Evolutionary conservation across 139 green algal species (phyloP), one percentile per base, ranked within the genome.

Genomic region (Chlorella vulgaris): DNA sequence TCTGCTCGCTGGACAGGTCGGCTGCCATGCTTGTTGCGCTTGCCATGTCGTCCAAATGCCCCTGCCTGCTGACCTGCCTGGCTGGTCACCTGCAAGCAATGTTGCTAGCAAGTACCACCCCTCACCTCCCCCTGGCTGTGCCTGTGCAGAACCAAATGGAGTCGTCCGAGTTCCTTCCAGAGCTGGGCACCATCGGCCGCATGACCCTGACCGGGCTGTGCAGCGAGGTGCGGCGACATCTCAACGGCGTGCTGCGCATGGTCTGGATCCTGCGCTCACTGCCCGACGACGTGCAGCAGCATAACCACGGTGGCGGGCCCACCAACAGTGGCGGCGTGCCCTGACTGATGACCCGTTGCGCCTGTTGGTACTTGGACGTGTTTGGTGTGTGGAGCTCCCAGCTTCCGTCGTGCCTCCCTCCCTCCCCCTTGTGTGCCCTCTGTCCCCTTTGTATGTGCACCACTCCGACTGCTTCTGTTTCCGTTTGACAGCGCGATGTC

Each of bases 221-320:
- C 68, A 42, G n/a, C 38, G 78, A 83, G 67, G 31, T 83, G 18
- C 67, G 68, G 68, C 67, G 67, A 21, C 78, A 83, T 51, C 51
- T 83, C 18, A 71, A 78, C 38, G 51, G 47, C 51, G 78, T 83
- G 68, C 68, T 83, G 68, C 67, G 55, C 51, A 83, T 83, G 78
- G 67, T 78, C 2, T 83, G 78, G 78, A 60, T 77, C 35, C 47
- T 83, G 78, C 78, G 78, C 65, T 79, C 73, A 4, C 73, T 79
- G 51, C 73, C 73, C 33, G 73, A 79, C 73, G 73, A 79, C 50
- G 73, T 79, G 51, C 73, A 79, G 71, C 73, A 79, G 71, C 71
- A 79, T 35, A 79, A 69, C 73, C 38, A 29, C n/a, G 35, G 42
- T 42, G 69, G n/a, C 26, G 40, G 26, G 26, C 26, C 8, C 36